These are phyloP conservation scores for Monosporozyma yasuniensis DNA, from an alignment of 805 yeast species.

Conservation along the genomic window DNA sequence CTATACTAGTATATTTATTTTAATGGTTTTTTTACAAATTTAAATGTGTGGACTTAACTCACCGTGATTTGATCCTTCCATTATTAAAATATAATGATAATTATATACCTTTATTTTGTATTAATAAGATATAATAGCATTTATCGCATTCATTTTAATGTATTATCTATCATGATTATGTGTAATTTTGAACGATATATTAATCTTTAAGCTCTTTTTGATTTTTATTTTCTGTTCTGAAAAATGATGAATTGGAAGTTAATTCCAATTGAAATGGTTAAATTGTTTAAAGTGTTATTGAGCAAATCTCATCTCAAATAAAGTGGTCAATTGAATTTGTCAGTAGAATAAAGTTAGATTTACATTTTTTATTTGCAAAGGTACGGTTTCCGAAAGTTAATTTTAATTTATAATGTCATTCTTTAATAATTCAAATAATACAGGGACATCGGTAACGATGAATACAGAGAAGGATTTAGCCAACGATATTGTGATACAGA, in stretches of 20 bases:
- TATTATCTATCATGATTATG: neutral
- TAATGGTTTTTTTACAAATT: neutral
- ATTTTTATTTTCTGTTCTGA: neutral
- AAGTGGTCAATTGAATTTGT: neutral
- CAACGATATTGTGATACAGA: conserved; percentile 60
- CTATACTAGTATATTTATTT: too few relatives aligned
- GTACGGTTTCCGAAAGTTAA: neutral
- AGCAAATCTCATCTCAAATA: neutral
- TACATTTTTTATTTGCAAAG: neutral
- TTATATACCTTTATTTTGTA: neutral
- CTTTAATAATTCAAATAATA: neutral
- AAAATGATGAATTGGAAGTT: neutral
- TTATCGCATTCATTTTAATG: neutral
- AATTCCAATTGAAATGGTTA: neutral
- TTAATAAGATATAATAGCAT: neutral
- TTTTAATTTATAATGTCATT: neutral
- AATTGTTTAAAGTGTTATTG: neutral
- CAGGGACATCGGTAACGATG: conserved; percentile 18
- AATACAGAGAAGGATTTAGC: conserved; percentile 36
- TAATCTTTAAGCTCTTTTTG: neutral
- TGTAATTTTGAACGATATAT: neutral
- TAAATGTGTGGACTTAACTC: neutral
- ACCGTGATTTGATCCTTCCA: neutral
- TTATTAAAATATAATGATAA: neutral
- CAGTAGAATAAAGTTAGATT: neutral